These are phyloP conservation scores for Auriculariales sp. DNA, from an alignment of 768 basidiomycete species.

Conservation along the genomic window DNA sequence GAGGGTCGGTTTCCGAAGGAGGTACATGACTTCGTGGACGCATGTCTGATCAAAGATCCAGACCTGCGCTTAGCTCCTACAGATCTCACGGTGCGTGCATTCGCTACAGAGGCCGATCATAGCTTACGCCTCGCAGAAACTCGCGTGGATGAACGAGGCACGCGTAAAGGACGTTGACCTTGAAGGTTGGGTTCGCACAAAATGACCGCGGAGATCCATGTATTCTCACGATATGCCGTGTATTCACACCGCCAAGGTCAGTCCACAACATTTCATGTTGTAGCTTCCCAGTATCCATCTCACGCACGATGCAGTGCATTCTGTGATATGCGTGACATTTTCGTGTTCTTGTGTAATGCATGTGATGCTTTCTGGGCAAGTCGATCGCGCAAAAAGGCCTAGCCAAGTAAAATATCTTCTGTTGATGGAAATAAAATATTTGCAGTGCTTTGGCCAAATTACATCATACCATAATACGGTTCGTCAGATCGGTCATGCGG, in stretches of 20 bases:
- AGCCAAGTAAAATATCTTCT: too few species aligned
- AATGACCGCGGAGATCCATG: conserved; percentile 28
- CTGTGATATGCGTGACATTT: too few species aligned
- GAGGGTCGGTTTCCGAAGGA: conserved; percentile 58
- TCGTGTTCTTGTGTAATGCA: conserved; percentile 77
- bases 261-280: conserved; percentile 27
- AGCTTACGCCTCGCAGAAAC: conserved; percentile 51
- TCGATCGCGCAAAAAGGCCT: too few species aligned
- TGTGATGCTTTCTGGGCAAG: conserved; percentile 69
- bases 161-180: conserved; percentile 52
- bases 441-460: too few species aligned
- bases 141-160: conserved; percentile 59
- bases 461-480: too few species aligned
- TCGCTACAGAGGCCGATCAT: not conserved
- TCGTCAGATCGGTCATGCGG: too few species aligned
- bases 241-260: conserved; percentile 32
- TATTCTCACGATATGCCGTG: too few species aligned
- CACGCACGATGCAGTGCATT: too few species aligned
- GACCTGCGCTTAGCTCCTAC: conserved; percentile 72
- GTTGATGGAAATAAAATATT: too few species aligned
- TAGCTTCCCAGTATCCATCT: conserved; percentile 64
- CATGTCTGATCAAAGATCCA: conserved; percentile 84
- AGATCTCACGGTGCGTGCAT: conserved; percentile 55
- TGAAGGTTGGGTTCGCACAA: conserved; percentile 67
- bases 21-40: conserved; percentile 77